phyloP scores from a whole-genome alignment of 495 filamentous ascomycete species.

The Neohortaea acidophila region DNA sequence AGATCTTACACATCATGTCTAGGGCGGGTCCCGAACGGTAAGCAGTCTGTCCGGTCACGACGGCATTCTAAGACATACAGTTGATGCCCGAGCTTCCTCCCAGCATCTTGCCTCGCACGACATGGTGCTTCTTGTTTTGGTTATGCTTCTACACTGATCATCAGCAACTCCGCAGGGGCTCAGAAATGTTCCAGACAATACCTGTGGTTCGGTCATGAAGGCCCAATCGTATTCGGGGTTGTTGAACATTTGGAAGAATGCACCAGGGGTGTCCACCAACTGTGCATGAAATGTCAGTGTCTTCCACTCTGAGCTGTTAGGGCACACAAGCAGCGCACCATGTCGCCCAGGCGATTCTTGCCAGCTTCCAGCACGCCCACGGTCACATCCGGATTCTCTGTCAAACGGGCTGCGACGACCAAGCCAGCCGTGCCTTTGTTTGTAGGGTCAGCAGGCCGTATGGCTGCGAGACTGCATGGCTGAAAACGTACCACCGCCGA shows the following conservation, averaged over 20 bases:
- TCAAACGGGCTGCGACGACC: slow-evolving; percentile 20
- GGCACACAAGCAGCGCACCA: too few relatives aligned
- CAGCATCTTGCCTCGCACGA: slow-evolving; percentile 28
- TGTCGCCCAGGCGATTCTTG: slow-evolving; percentile 25
- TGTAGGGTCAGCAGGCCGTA: not conserved
- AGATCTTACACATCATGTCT: too few relatives aligned
- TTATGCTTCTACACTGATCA: slow-evolving; percentile 15
- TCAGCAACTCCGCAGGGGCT: too few relatives aligned
- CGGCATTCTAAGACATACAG: slow-evolving; percentile 20
- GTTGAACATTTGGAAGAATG: slow-evolving; percentile 29
- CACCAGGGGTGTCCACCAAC: slow-evolving; percentile 32
- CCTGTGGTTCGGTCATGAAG: slow-evolving; percentile 29
- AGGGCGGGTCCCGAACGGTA: too few relatives aligned
- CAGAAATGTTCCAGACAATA: slow-evolving; percentile 25
- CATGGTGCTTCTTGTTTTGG: slow-evolving; percentile 20
- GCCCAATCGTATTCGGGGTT: slow-evolving; percentile 33
- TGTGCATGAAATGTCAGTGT: too few relatives aligned
- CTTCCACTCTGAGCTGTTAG: too few relatives aligned
- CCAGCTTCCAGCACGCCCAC: slow-evolving; percentile 38
- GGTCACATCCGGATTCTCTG: slow-evolving; percentile 21
- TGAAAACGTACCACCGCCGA: slow-evolving; percentile 13
- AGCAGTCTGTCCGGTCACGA: too few relatives aligned
- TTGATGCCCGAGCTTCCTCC: slow-evolving; percentile 34
- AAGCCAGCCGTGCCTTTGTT: slow-evolving; percentile 21
- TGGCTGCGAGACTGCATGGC: not conserved